A percentile compares a stretch with the other conserved stretches of the same genome.
Conservation (phyloP, 2,329 filamentous ascomycete genomes). For the Botrytis tulipae region DNA sequence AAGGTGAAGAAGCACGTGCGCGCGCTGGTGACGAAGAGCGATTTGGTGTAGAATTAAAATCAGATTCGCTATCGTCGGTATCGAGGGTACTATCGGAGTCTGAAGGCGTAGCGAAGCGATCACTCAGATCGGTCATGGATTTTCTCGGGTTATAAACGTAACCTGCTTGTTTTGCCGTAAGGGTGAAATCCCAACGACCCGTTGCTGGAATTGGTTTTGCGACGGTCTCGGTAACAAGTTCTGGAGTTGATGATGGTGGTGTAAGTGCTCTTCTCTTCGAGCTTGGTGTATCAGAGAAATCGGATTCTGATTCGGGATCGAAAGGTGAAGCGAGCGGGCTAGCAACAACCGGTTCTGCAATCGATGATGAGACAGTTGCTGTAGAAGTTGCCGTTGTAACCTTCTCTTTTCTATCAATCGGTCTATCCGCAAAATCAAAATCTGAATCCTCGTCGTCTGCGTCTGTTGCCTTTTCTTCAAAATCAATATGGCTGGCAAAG, state of each 20-base stretch:
- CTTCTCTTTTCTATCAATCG: neutral
- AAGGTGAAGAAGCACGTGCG: neutral
- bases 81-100: neutral
- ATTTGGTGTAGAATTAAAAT: neutral
- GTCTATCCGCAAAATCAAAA: neutral
- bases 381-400: neutral
- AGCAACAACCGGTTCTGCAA: neutral
- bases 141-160: neutral
- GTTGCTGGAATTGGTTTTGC: neutral
- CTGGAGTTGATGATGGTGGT: neutral
- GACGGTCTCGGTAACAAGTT: neutral
- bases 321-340: neutral
- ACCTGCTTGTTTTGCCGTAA: neutral
- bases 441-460: neutral
- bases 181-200: neutral
- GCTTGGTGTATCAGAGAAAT: neutral
- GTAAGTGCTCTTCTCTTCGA: neutral
- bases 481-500: neutral
- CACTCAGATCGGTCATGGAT: neutral
- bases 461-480: neutral
- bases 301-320: neutral
- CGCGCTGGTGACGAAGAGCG: neutral
- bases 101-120: neutral
- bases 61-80: neutral
- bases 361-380: neutral